Evolutionary conservation across 225 moss, liverwort and hornwort species (phyloP).

Genomic region (Thuidium tamariscinum): DNA sequence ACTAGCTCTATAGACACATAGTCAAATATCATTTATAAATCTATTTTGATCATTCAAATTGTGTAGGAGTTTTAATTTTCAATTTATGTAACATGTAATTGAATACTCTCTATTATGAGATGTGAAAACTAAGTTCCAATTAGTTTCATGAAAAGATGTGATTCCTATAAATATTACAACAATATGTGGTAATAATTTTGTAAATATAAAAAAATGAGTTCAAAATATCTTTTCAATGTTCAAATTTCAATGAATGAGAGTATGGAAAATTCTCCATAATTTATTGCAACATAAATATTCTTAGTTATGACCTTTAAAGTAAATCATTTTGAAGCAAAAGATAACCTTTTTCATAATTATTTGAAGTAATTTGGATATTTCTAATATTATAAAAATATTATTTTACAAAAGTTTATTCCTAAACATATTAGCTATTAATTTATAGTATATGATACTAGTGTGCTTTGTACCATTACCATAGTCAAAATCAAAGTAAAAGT

Average conservation of each 20-base stretch:
- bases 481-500: too few relatives aligned
- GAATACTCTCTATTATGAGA: accelerated
- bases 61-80: not conserved
- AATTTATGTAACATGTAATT: not conserved
- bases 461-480: too few relatives aligned
- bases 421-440: not conserved
- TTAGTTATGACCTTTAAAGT: not conserved
- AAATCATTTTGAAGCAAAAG: not conserved
- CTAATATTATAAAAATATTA: not conserved
- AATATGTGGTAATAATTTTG: not conserved
- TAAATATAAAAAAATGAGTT: too few relatives aligned
- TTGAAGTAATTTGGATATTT: not conserved
- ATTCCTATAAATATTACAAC: not conserved
- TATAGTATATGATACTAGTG: not conserved
- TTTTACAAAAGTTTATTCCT: accelerated
- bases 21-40: not conserved
- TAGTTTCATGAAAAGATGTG: not conserved
- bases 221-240: too few relatives aligned
- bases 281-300: not conserved
- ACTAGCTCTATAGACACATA: not conserved
- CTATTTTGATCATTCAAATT: not conserved
- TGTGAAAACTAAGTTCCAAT: not conserved
- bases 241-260: not conserved
- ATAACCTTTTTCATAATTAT: not conserved
- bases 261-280: not conserved